A percentile compares a stretch with the other conserved stretches of the same genome.
Conservation (phyloP, 768 basidiomycete genomes). For the Pulveroboletus sp. region DNA sequence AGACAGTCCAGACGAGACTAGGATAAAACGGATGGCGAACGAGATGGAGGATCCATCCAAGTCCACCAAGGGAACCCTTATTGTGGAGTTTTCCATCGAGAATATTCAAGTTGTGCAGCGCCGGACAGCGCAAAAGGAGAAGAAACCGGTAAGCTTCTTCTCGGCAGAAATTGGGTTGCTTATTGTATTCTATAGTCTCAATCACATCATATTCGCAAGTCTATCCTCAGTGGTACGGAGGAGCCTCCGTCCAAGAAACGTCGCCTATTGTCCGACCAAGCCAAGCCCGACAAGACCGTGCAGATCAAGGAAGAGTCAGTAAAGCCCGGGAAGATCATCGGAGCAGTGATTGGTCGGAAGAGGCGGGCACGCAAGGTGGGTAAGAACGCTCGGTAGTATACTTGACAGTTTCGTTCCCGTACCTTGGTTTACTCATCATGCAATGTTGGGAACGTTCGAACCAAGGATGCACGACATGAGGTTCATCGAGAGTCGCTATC, state of each 20-base stretch:
- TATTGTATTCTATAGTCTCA: constrained; percentile 4
- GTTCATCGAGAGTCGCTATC: too few species aligned
- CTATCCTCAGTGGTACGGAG: constrained; percentile 13
- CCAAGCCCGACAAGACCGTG: constrained; percentile 23
- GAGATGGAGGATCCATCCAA: constrained; percentile 42
- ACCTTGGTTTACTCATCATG: not conserved
- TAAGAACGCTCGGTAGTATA: constrained; percentile 18
- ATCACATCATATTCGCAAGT: constrained; percentile 1
- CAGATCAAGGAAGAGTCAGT: constrained; percentile 13
- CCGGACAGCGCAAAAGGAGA: constrained; percentile 50
- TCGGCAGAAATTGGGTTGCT: not conserved
- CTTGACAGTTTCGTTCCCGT: not conserved
- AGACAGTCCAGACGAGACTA: constrained; percentile 43
- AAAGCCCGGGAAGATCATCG: constrained; percentile 43
- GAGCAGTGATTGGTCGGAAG: constrained; percentile 77
- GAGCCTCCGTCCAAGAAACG: constrained; percentile 41
- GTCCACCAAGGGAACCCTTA: constrained; percentile 47
- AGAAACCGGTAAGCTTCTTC: constrained; percentile 22
- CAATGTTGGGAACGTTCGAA: not conserved
- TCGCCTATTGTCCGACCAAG: constrained; percentile 25
- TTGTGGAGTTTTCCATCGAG: constrained; percentile 97
- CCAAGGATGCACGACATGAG: too few species aligned
- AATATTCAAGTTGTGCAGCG: constrained; percentile 87
- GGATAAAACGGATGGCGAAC: constrained; percentile 56
- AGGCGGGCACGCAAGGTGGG: constrained; percentile 57